Evolutionary conservation across 192 early-diverging fungal species (phyloP).

Genomic region (Entomortierella parvispora): DNA sequence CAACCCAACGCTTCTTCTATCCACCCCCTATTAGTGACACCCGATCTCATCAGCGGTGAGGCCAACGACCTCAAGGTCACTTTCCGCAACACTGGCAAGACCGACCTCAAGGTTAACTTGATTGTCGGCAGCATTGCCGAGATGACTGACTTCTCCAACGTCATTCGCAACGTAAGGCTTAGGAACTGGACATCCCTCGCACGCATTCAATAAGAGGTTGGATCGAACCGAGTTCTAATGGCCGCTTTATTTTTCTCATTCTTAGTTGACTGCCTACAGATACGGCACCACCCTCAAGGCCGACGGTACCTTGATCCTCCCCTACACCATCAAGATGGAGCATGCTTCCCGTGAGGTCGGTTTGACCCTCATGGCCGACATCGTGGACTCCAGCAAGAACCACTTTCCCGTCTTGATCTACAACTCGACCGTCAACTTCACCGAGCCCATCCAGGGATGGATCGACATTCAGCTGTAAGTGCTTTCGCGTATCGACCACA

Average conservation of each 20-base stretch:
- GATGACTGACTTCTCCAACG: constrained; percentile 33
- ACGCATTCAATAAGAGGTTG: too few species aligned
- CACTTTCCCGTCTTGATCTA: constrained; percentile 47
- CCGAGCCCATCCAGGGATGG: constrained; percentile 47
- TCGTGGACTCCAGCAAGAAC: constrained; percentile 47
- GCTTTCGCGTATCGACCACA: not conserved
- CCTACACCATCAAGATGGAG: constrained; percentile 49
- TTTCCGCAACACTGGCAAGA: constrained; percentile 51
- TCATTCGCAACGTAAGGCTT: constrained; percentile 49
- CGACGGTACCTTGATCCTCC: constrained; percentile 36
- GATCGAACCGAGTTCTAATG: too few species aligned
- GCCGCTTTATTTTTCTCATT: not conserved
- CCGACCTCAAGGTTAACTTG: constrained; percentile 48
- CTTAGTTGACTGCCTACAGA: constrained; percentile 46
- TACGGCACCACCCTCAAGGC: constrained; percentile 49
- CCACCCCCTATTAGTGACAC: constrained; percentile 23
- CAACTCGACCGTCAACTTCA: constrained; percentile 50
- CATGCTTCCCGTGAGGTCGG: constrained; percentile 44
- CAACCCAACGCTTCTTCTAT: not conserved
- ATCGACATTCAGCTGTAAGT: constrained; percentile 49
- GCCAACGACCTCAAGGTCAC: constrained; percentile 47
- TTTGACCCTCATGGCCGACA: constrained; percentile 47
- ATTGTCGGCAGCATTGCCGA: constrained; percentile 42
- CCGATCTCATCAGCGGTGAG: constrained; percentile 40
- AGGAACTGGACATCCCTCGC: too few species aligned